Evolutionary conservation across 495 filamentous ascomycete genomes (phyloP), one percentile per base, ranked within the genome.

Genomic region (Lasiosphaeria miniovina): DNA sequence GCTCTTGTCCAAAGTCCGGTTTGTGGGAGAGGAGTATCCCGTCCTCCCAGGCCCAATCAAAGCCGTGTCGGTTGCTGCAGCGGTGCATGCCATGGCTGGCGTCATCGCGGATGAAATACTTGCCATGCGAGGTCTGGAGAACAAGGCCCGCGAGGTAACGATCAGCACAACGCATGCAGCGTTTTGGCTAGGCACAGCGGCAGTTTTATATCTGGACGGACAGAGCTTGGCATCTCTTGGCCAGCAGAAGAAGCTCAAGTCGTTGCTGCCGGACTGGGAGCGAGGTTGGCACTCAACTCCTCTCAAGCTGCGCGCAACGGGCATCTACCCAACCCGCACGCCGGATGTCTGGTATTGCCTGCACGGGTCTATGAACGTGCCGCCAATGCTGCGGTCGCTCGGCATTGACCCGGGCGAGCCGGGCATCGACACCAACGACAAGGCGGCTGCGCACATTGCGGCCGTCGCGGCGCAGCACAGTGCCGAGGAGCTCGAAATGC

Each of bases 11-110:
- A 64, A 60, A 40, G 67, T 66, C 50, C 36, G 45, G 3, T 71
- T 71, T 49, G 35, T 59, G 2, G 68, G 68, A 45, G 68, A 61
- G 34, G 59, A 59, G 33, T 55, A 67, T 14, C 70, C 65, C 35
- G 24, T 66, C 11, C 56, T 72, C 10, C 68, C 70, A 4, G 68
- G 70, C 12, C 65, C 67, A 4, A 56, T 72, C 56, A 72, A 72
- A 52, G 55, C 65, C 14, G 59, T 64, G 15, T 55, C 65, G n/a
- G 52, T 72, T 10, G 61, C 68, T 1, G 68, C 67, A 15, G 65
- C 62, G 15, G 54, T 70, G 4, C 68, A 70, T 38, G 70, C 57
- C 32, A 70, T 72, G 68, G 45, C 58, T 5, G 70, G 68, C 33
- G 34, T 72, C 41, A 45, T 72, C 11, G 70, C 62, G 14, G 52